Conservation (phyloP, 148 eudicot species). For the Polygonum maritimum region DNA sequence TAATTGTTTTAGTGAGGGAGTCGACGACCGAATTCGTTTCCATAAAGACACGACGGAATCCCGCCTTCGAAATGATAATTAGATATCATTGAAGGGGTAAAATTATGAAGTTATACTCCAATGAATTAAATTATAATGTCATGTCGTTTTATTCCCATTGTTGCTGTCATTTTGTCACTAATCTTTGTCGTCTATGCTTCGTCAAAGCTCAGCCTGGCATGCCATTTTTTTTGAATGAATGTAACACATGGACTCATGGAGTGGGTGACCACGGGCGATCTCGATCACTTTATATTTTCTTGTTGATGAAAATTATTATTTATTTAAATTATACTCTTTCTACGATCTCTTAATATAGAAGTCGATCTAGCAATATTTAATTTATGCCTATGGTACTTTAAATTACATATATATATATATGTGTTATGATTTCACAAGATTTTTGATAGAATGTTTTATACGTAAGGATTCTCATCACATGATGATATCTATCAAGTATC, state of each 20-base stretch:
- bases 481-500: not conserved
- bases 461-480: not conserved
- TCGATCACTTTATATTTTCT: not conserved
- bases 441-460: not conserved
- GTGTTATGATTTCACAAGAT: not conserved
- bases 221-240: not conserved
- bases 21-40: no score
- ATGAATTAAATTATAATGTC: not conserved
- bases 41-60: no score
- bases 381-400: not conserved
- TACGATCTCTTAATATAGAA: not conserved
- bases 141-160: not conserved
- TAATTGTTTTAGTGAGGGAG: no score
- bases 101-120: not conserved
- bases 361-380: not conserved
- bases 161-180: not conserved
- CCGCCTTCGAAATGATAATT: no score
- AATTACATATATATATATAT: not conserved
- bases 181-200: slow-evolving; percentile 1
- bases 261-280: not conserved
- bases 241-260: not conserved
- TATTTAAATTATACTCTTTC: not conserved
- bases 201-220: not conserved
- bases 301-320: not conserved
- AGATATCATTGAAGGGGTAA: no score